These are phyloP conservation scores for Fusarium nygamai DNA, from an alignment of 2,329 filamentous ascomycete species.

Conservation along the genomic window DNA sequence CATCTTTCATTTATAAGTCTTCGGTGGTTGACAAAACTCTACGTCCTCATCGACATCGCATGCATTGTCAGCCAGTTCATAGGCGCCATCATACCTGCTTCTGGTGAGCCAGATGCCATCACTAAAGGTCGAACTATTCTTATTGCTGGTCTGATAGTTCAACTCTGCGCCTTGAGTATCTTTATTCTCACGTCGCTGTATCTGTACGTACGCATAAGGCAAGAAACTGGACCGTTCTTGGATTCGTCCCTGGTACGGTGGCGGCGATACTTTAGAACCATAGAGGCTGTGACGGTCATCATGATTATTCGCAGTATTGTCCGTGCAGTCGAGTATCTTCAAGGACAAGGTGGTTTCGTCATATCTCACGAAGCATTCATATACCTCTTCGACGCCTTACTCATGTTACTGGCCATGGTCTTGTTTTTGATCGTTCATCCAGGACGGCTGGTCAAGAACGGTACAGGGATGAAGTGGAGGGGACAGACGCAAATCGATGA, in stretches of 20 bases:
- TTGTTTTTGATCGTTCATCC: conserved; percentile 43
- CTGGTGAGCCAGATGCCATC: not conserved
- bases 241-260: conserved; percentile 38
- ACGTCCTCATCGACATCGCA: not conserved
- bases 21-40: conserved; percentile 7
- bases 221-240: conserved; percentile 5
- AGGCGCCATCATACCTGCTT: conserved; percentile 18
- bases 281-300: conserved; percentile 48
- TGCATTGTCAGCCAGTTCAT: conserved; percentile 10
- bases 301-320: conserved; percentile 59
- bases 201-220: not conserved
- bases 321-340: conserved; percentile 58
- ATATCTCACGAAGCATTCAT: conserved; percentile 54
- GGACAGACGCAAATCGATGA: not conserved
- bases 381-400: conserved; percentile 56
- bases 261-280: conserved; percentile 44
- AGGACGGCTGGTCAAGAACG: not conserved
- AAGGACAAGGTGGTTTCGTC: conserved; percentile 53
- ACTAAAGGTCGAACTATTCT: conserved; percentile 1
- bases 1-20: conserved; percentile 1
- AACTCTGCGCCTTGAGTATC: not conserved
- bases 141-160: conserved; percentile 1
- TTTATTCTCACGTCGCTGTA: not conserved
- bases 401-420: conserved; percentile 54
- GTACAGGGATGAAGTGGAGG: not conserved